Percentiles rank a stretch among this genome's conserved stretches.
Conservation (phyloP, 106 monocot genomes). For the Dactylorhiza incarnata region DNA sequence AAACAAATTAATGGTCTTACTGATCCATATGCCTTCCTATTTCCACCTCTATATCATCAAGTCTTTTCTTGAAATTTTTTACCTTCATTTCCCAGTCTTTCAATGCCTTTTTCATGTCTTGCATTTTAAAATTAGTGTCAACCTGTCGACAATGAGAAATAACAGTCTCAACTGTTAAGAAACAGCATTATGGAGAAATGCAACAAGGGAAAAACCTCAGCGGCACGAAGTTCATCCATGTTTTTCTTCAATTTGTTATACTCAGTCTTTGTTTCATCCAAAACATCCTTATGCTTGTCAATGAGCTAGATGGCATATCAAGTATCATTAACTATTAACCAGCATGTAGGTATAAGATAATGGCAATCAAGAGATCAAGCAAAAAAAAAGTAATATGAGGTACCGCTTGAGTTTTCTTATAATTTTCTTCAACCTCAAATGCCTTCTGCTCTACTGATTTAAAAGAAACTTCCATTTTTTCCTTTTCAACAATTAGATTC, state of each 20-base stretch:
- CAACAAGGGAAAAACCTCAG: constrained; percentile 47
- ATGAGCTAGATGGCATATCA: constrained; percentile 47
- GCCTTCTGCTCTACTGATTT: constrained; percentile 84
- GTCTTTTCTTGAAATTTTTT: constrained; percentile 64
- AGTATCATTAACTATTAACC: not conserved
- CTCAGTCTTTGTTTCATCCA: constrained; percentile 59
- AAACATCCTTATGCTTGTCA: constrained; percentile 70
- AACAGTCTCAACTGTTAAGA: not conserved
- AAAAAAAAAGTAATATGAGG: not conserved
- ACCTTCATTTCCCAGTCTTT: constrained; percentile 85
- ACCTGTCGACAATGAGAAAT: constrained; percentile 34
- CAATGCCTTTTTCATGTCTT: constrained; percentile 64
- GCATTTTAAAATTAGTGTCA: constrained; percentile 67
- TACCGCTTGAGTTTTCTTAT: constrained; percentile 79
- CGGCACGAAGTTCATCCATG: constrained; percentile 69
- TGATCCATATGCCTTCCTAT: constrained; percentile 77
- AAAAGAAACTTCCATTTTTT: constrained; percentile 49
- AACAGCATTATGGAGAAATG: not conserved
- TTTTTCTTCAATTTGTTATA: constrained; percentile 73
- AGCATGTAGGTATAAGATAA: not conserved
- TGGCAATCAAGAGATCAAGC: not conserved
- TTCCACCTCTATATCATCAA: constrained; percentile 50
- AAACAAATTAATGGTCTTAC: constrained; percentile 30
- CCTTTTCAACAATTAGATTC: constrained; percentile 45
- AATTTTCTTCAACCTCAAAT: constrained; percentile 70